A percentile compares a stretch with the other conserved stretches of the same genome.
phyloP scores from a whole-genome alignment of 805 yeast species.

The Hanseniaspora clermontiae region DNA sequence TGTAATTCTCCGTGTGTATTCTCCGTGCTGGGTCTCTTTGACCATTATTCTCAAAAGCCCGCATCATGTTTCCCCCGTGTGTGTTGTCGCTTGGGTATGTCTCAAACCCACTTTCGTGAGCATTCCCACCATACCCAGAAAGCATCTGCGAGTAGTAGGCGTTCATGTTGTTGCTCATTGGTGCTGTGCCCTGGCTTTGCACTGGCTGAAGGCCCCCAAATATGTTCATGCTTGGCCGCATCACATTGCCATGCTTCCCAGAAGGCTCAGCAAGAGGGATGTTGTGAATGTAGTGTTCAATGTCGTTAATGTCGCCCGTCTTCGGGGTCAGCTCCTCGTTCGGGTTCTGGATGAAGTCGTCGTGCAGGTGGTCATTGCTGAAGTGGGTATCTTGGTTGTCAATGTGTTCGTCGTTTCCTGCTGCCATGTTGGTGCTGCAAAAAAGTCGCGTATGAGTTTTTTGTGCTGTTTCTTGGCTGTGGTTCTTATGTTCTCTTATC shows the following conservation, averaged over 20 bases:
- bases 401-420: not conserved
- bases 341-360: not conserved
- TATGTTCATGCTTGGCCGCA: not conserved
- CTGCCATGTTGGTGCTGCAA: not conserved
- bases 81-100: not conserved
- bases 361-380: not conserved
- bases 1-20: not conserved
- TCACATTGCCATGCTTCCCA: too few species aligned
- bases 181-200: too few species aligned
- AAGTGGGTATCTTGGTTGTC: not conserved
- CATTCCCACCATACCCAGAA: too few species aligned
- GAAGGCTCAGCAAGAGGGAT: not conserved
- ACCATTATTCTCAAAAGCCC: not conserved
- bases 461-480: too few species aligned
- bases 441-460: not conserved
- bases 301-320: not conserved
- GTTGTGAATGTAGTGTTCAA: not conserved
- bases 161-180: not conserved
- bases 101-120: too few species aligned
- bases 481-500: too few species aligned
- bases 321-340: not conserved
- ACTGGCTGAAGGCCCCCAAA: not conserved
- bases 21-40: not conserved
- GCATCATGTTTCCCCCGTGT: not conserved
- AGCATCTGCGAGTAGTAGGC: not conserved